Conservation (phyloP, 1,284 basidiomycete species). For the Cryptococcus sp. region DNA sequence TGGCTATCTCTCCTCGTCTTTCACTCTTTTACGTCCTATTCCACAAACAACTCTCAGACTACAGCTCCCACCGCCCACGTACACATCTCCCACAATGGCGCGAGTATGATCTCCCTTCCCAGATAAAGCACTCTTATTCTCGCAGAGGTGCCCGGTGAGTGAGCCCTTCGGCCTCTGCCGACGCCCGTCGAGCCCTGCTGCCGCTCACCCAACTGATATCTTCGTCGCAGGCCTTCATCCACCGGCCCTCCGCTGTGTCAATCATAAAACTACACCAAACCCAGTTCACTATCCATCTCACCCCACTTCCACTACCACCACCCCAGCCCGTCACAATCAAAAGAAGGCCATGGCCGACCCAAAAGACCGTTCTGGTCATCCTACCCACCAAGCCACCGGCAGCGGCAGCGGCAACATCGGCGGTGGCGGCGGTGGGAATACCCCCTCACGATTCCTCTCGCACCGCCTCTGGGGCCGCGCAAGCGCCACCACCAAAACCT, state of each 20-base stretch:
- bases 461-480: slow-evolving; percentile 17
- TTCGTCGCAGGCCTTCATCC: slow-evolving; percentile 7
- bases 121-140: background rate
- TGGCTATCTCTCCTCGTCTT: background rate
- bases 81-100: background rate
- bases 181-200: background rate
- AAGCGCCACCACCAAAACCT: slow-evolving; percentile 20
- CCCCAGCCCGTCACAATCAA: background rate
- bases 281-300: background rate
- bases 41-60: background rate
- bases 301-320: background rate
- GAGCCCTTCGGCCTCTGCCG: background rate
- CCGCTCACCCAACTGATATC: background rate
- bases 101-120: background rate
- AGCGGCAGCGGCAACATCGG: background rate
- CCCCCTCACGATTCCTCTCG: slow-evolving; percentile 5
- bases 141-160: slow-evolving; percentile 17
- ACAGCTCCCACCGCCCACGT: background rate
- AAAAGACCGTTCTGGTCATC: slow-evolving; percentile 12
- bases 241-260: slow-evolving; percentile 10
- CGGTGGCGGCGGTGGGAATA: slow-evolving; percentile 15
- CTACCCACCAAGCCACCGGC: background rate
- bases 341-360: slow-evolving; percentile 2
- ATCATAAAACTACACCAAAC: background rate
- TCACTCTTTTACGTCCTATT: background rate